phyloP scores from a whole-genome alignment of 1,284 basidiomycete genomes.

The Cutaneotrichosporon sp. region DNA sequence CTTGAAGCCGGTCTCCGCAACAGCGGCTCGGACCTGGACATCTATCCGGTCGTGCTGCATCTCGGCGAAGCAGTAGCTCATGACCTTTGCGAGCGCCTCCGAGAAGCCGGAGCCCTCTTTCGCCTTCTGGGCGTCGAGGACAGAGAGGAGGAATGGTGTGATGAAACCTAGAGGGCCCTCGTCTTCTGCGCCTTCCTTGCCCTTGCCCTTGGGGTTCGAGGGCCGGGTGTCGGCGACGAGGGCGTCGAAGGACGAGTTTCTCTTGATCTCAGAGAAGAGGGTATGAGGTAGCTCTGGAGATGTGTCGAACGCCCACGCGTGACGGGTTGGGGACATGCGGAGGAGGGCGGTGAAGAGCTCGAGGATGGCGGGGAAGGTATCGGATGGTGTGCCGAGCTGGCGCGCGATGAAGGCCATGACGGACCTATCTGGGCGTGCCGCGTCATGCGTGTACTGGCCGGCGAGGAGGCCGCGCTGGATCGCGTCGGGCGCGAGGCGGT shows the following conservation, averaged over 20 bases:
- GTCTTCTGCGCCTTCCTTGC: conserved; percentile 19
- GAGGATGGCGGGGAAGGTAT: conserved; percentile 65
- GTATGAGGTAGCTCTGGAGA: conserved; percentile 61
- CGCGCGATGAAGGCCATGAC: conserved; percentile 42
- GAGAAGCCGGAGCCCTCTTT: conserved; percentile 62
- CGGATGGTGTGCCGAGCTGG: conserved; percentile 60
- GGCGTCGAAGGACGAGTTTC: conserved; percentile 65
- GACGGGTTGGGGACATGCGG: conserved; percentile 61
- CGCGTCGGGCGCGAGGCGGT: conserved; percentile 30
- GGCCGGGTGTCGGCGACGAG: conserved; percentile 54
- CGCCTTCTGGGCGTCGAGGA: conserved; percentile 32
- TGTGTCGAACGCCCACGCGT: conserved; percentile 67
- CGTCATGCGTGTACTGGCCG: conserved; percentile 23
- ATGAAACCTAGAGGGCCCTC: conserved; percentile 36
- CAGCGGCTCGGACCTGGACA: conserved; percentile 59
- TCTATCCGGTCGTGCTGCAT: conserved; percentile 71
- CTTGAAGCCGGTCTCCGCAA: conserved; percentile 63
- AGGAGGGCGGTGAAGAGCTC: conserved; percentile 56
- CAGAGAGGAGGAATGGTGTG: conserved; percentile 37
- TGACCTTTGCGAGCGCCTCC: conserved; percentile 68
- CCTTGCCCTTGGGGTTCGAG: conserved; percentile 29
- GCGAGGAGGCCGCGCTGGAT: conserved; percentile 38
- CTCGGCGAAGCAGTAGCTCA: conserved; percentile 72
- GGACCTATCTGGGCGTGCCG: conserved; percentile 23
- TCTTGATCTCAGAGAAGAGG: conserved; percentile 77